phyloP scores from a whole-genome alignment of 2,329 filamentous ascomycete genomes.

The Esteya vermicola region DNA sequence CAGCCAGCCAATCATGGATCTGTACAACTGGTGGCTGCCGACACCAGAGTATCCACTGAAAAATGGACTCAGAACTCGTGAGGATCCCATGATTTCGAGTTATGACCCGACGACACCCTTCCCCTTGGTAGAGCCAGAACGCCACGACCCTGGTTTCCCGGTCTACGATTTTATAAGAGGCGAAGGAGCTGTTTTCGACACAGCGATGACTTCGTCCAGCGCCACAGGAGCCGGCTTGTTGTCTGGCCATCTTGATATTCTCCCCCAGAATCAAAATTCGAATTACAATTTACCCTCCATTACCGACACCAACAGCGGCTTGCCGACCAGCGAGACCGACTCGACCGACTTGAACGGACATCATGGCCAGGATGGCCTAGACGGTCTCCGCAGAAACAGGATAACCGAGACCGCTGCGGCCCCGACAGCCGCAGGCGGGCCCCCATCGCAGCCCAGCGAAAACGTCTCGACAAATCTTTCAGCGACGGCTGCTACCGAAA shows the following conservation, averaged over 20 bases:
- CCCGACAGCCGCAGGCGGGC: too few species aligned
- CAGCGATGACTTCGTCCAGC: conserved; percentile 47
- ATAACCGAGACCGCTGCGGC: too few species aligned
- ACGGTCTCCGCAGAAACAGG: too few species aligned
- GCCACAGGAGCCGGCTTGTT: not conserved
- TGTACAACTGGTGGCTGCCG: not conserved
- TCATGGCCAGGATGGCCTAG: too few species aligned
- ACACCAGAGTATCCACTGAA: not conserved
- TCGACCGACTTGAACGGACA: not conserved
- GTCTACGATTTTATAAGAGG: conserved; percentile 15
- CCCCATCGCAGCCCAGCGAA: too few species aligned
- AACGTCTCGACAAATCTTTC: too few species aligned
- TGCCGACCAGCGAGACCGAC: not conserved
- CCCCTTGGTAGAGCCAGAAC: not conserved
- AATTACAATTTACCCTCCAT: too few species aligned
- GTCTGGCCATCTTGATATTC: too few species aligned
- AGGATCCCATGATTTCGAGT: not conserved
- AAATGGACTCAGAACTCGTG: conserved; percentile 1
- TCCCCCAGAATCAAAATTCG: not conserved
- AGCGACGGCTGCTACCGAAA: too few species aligned
- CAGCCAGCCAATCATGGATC: not conserved
- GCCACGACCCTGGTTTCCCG: conserved; percentile 5
- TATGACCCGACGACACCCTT: not conserved
- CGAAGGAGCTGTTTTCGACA: conserved; percentile 38
- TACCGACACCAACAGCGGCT: too few species aligned